phyloP scores from a whole-genome alignment of 495 filamentous ascomycete genomes.

The Xanthoparmelia taractica region DNA sequence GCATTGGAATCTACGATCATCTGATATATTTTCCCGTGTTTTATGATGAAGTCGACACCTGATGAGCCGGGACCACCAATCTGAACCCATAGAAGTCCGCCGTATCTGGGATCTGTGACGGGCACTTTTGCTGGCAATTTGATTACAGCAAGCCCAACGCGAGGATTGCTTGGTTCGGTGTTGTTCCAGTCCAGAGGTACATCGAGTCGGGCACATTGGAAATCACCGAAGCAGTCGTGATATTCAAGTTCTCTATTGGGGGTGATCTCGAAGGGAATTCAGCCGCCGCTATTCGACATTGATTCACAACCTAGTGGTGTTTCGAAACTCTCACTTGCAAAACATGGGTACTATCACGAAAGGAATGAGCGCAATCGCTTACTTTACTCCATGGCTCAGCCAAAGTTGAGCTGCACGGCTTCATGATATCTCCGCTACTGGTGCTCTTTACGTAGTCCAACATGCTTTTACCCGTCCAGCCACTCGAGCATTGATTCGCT shows the following conservation, averaged over 20 bases:
- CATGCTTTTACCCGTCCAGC: neutral
- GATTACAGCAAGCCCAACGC: conserved; percentile 32
- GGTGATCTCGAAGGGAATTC: neutral
- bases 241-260: conserved; percentile 20
- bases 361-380: neutral
- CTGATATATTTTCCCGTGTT: conserved; percentile 25
- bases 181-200: conserved; percentile 37
- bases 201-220: conserved; percentile 37
- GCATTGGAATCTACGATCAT: conserved; percentile 33
- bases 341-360: too few relatives aligned
- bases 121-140: conserved; percentile 36
- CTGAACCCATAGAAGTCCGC: conserved; percentile 36
- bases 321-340: neutral
- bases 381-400: conserved; percentile 11
- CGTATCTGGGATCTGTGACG: conserved; percentile 35
- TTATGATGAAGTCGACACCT: conserved; percentile 29
- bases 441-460: neutral
- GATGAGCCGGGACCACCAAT: conserved; percentile 42
- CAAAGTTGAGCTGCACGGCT: neutral
- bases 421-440: neutral
- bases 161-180: conserved; percentile 25
- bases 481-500: neutral
- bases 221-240: conserved; percentile 24
- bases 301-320: neutral
- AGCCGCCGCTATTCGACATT: neutral